Evolutionary conservation across 306 rosid genomes (phyloP), one percentile per base, ranked within the genome.

Genomic region (Quercus ilex): DNA sequence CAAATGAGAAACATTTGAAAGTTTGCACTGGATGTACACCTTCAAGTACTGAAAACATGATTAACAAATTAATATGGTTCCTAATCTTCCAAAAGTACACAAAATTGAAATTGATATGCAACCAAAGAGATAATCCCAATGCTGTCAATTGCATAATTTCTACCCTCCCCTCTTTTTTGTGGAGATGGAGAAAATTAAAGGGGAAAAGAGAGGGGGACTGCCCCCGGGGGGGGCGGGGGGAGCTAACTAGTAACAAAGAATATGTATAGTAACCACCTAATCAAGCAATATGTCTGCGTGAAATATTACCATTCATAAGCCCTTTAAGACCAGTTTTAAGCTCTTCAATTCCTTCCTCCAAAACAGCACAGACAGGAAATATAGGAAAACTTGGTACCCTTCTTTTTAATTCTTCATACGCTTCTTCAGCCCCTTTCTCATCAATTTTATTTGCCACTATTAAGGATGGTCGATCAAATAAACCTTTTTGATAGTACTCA

Each of bases 371-470:
- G 1, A 92, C 95, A 2, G 90, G 97, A 88, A 85, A 92, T 9
- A 95, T 86, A 46, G 90, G 88, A 77, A 88, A 93, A 67, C 86
- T 89, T 15, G 81, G 85, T 49, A 91, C 90, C 88, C 98, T 83
- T 43, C 98, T 86, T 35, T 87, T 84, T 74, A 92, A 83, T 82
- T 92, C 97, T 69, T 86, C 83, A 33, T 80, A 92, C 53, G 88
- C 93, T 76, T 69, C 77, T 28, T 83, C 90, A 14, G 96, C 87
- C 69, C 99, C 99, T 21, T 91, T 91, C 88, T 92, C 98, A 8
- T 95, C 98, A 71, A 90, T 91, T 84, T 95, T 95, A 82, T 95
- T 95, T 76, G 97, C 98, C 70, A 95, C 89, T 25, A 95, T 87
- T 80, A 95, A 82, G 33, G 92, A 91, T 30, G 96, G 96, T 1